These are phyloP conservation scores for Trypanosoma lewisi DNA, from an alignment of 208 protist species.

Conservation along the genomic window DNA sequence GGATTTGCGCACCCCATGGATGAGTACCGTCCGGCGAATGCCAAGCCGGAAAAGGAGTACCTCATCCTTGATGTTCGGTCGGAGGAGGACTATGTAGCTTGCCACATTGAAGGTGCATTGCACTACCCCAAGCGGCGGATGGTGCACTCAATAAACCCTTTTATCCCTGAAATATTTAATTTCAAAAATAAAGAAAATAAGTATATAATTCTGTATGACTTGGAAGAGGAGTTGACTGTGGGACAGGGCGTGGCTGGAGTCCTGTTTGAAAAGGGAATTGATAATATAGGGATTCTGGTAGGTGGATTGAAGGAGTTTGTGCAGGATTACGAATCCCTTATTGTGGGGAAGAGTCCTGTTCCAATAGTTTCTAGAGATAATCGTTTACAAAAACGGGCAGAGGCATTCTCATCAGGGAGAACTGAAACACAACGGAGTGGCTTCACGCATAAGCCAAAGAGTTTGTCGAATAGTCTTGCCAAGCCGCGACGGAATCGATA, in stretches of 20 bases:
- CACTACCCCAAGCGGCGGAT: constrained; percentile 82
- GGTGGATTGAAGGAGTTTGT: constrained; percentile 85
- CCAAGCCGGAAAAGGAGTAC: constrained; percentile 30
- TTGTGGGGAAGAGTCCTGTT: constrained; percentile 59
- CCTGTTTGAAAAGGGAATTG: constrained; percentile 85
- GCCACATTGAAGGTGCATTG: constrained; percentile 76
- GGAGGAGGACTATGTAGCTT: constrained; percentile 68
- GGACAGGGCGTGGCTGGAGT: constrained; percentile 47
- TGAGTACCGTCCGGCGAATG: constrained; percentile 51
- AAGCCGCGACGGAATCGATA: constrained; percentile 25
- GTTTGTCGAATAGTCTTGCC: constrained; percentile 79
- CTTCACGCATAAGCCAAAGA: constrained; percentile 80
- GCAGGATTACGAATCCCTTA: constrained; percentile 59
- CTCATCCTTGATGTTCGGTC: constrained; percentile 81
- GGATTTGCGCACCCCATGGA: constrained; percentile 85
- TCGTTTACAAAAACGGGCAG: constrained; percentile 67
- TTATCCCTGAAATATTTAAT: constrained; percentile 79
- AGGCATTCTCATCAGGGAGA: constrained; percentile 58
- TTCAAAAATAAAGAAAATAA: constrained; percentile 89
- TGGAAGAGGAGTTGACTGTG: constrained; percentile 70
- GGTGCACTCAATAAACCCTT: constrained; percentile 72
- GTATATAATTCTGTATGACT: constrained; percentile 85
- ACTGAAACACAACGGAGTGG: constrained; percentile 70
- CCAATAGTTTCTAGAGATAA: constrained; percentile 68
- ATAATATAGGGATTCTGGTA: constrained; percentile 80